Evolutionary conservation across 1,284 basidiomycete genomes (phyloP), one percentile per base, ranked within the genome.

Genomic region (Lentinula novae-zelandiae): DNA sequence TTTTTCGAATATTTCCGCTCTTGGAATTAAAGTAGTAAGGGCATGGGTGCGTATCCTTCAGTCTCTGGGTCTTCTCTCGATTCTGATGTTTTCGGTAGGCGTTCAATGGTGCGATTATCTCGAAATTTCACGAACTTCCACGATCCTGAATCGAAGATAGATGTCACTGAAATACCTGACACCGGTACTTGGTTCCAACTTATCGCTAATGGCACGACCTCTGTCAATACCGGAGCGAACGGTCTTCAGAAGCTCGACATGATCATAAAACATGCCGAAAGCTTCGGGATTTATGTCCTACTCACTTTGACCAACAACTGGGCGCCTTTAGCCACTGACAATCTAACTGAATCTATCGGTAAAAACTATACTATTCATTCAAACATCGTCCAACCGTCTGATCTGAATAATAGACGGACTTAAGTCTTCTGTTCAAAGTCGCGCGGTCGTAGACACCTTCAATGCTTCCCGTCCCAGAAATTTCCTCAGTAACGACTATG

Each of bases 301-400:
- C 67, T 88, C 13, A 81, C 86, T 20, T 81, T 90, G 63, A 87
- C 87, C 20, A 90, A 90, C 67, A 90, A 90, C 65, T 90, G 87
- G 87, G 79, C 79, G 64, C 83, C 82, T 0, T 72, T 72, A 12
- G 53, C 70, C 9, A 63, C 75, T 33, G 72, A 76, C 60, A 69
- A 71, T 57, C 68, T 65, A n/a, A 62, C 61, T 17, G 49, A 22
- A 31, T 62, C 63, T 61, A 60, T 65, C 3, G 53, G 63, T 62
- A 13, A 53, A 27, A 27, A 40, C 9, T 12, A 54, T 15, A 38
- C 15, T 22, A 20, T 40, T 27, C 12, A 42, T 7, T n/a, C 15
- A 2, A 22, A n/a, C 15, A 5, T 17, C 40, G 27, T 39, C 33
- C 22, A 10, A 10, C 22, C 1, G 27, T 57, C 36, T 50, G 17